Evolutionary conservation across 768 basidiomycete genomes (phyloP).

Genomic region (Kwoniella mangroviensis): DNA sequence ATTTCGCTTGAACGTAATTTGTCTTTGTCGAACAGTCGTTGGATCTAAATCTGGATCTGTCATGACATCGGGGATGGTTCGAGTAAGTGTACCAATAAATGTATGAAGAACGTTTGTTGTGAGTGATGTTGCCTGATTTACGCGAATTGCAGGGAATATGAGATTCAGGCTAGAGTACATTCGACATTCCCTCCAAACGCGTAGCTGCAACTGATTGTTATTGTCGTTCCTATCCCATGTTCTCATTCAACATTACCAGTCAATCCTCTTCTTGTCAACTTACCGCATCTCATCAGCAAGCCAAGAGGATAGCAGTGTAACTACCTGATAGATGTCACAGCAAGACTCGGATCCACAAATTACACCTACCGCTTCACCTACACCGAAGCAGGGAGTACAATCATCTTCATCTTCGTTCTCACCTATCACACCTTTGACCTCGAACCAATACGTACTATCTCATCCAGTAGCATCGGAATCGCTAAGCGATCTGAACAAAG

Average conservation of each 20-base stretch:
- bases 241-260: not conserved
- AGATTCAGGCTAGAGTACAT: not conserved
- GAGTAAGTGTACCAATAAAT: not conserved
- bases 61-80: slow-evolving; percentile 14
- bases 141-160: not conserved
- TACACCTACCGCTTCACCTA: slow-evolving; percentile 1
- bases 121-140: not conserved
- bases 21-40: not conserved
- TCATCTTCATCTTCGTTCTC: not conserved
- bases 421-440: slow-evolving; percentile 13
- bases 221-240: not conserved
- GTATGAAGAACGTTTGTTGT: not conserved
- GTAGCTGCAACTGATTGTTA: not conserved
- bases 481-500: not conserved
- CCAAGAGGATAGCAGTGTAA: too few relatives aligned
- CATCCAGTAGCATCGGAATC: slow-evolving; percentile 8
- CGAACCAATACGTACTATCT: slow-evolving; percentile 16
- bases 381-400: not conserved
- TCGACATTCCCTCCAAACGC: not conserved
- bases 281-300: too few relatives aligned
- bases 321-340: not conserved
- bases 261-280: not conserved
- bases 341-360: not conserved
- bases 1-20: slow-evolving; percentile 57
- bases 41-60: not conserved